phyloP scores from a whole-genome alignment of 192 early-diverging fungal genomes.

The Linnemannia hyalina region DNA sequence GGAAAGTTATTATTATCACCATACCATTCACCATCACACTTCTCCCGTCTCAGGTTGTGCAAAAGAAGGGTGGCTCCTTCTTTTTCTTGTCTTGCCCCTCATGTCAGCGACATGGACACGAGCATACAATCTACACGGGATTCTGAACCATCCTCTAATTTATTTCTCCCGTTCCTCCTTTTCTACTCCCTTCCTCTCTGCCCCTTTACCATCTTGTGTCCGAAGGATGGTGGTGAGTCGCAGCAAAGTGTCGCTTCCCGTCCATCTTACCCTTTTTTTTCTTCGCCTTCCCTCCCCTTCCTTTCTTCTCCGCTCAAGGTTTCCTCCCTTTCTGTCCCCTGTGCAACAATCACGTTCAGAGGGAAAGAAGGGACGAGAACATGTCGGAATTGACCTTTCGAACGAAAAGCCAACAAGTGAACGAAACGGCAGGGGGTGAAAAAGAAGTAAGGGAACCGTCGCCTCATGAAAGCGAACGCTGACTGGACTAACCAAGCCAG shows the following conservation, averaged over 20 bases:
- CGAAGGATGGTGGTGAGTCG: no score
- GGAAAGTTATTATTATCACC: no score
- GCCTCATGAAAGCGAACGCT: neutral
- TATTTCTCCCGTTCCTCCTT: neutral
- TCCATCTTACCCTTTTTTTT: neutral
- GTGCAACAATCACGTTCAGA: slow-evolving; percentile 1
- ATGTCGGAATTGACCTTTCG: neutral
- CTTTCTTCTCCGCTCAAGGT: neutral
- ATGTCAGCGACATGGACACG: neutral
- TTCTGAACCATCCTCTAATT: neutral
- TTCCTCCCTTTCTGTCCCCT: slow-evolving; percentile 9
- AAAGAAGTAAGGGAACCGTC: neutral
- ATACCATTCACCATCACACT: no score
- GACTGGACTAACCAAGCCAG: neutral
- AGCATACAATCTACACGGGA: neutral
- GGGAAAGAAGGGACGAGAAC: neutral
- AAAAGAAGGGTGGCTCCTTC: no score
- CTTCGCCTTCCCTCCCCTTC: neutral
- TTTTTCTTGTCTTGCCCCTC: neutral
- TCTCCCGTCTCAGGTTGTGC: no score
- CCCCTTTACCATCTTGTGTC: neutral
- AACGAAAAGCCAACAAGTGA: neutral
- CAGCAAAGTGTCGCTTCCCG: neutral
- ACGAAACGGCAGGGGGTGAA: slow-evolving; percentile 3
- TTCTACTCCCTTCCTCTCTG: neutral